phyloP scores from a whole-genome alignment of 495 filamentous ascomycete species.

The Daldinia vernicosa region DNA sequence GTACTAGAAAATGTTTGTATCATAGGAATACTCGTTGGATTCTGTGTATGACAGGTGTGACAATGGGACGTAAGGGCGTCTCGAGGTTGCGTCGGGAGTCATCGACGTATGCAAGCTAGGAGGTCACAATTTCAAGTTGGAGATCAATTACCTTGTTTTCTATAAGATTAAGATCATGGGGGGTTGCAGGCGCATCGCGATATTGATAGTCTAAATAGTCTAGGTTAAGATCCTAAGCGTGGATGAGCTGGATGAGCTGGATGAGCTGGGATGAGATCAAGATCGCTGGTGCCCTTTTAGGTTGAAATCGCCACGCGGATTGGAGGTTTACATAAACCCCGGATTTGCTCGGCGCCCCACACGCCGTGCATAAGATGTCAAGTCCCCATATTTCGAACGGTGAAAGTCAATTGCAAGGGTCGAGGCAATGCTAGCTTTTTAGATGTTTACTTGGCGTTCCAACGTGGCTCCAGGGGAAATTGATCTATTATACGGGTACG shows the following conservation, averaged over 20 bases:
- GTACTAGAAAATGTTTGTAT: not conserved
- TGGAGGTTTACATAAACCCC: slow-evolving; percentile 7
- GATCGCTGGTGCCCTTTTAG: slow-evolving; percentile 3
- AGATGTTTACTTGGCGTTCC: not conserved
- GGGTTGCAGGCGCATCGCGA: not conserved
- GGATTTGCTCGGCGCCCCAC: slow-evolving; percentile 10
- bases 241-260: slow-evolving; percentile 1
- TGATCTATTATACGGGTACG: not conserved
- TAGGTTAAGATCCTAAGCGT: not conserved
- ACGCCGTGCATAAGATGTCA: slow-evolving; percentile 2
- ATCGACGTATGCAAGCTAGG: not conserved
- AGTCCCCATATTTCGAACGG: slow-evolving; percentile 8
- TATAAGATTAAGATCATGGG: not conserved
- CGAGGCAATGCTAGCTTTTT: slow-evolving; percentile 14
- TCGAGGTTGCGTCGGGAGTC: not conserved
- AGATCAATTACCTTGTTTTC: slow-evolving; percentile 1
- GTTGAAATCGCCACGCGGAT: slow-evolving; percentile 19
- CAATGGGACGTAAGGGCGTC: not conserved
- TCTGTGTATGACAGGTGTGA: not conserved
- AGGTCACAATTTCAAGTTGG: slow-evolving; percentile 21
- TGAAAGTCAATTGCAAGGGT: slow-evolving; percentile 7
- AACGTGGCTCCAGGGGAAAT: not conserved
- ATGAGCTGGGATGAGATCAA: slow-evolving; percentile 24
- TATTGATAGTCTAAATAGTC: not conserved
- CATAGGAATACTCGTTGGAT: not conserved